Evolutionary conservation across 2,329 filamentous ascomycete genomes (phyloP).

Genomic region (Sclerotiophoma versabilis): DNA sequence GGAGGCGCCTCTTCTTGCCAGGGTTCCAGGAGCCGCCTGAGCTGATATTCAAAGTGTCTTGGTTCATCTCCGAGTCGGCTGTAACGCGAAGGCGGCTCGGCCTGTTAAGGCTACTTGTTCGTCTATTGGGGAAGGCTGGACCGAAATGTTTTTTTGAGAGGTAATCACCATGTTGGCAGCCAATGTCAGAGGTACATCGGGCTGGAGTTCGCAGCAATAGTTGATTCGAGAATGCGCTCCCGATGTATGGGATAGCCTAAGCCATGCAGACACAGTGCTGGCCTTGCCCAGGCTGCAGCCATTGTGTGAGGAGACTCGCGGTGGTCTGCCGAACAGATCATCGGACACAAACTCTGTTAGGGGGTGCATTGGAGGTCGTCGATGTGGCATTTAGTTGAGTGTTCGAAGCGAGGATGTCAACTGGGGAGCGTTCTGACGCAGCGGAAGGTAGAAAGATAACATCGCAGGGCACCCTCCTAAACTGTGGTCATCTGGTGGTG

Average conservation of each 20-base stretch:
- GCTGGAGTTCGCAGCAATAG: neutral
- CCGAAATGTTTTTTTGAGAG: neutral
- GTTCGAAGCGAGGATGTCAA: neutral
- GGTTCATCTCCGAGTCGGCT: conserved; percentile 10
- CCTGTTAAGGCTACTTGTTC: neutral
- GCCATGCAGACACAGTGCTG: neutral
- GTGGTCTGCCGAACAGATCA: neutral
- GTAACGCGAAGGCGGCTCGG: neutral
- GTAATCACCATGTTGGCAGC: neutral
- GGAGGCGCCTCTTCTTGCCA: neutral
- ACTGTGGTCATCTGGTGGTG: neutral
- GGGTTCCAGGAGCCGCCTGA: neutral
- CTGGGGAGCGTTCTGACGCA: neutral
- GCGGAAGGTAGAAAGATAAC: neutral
- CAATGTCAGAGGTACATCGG: neutral
- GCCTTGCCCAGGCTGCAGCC: conserved; percentile 10
- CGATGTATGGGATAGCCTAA: neutral
- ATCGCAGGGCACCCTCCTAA: neutral
- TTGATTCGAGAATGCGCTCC: neutral
- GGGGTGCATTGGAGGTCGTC: neutral
- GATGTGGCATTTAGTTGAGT: neutral
- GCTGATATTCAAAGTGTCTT: neutral
- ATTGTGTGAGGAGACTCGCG: neutral
- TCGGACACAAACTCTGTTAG: neutral
- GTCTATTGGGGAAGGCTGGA: neutral